These are phyloP conservation scores for Fusarium sp. DNA, from an alignment of 2,329 filamentous ascomycete species.

Conservation along the genomic window DNA sequence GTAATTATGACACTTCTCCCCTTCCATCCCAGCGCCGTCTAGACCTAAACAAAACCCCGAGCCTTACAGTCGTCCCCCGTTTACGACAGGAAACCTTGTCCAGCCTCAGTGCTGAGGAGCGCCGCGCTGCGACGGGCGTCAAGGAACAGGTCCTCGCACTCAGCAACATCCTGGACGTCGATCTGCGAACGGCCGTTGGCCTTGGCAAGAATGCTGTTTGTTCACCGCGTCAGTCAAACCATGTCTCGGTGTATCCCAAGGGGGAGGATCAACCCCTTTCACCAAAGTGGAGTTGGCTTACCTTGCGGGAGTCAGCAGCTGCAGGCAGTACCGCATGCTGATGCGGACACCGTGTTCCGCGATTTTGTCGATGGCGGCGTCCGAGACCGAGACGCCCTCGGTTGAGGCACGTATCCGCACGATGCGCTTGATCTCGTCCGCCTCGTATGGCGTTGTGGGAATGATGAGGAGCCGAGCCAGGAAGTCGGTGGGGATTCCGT, in stretches of 20 bases:
- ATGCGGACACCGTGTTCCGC: constrained; percentile 86
- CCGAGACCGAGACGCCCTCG: constrained; percentile 79
- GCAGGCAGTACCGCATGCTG: constrained; percentile 90
- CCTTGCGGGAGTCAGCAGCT: constrained; percentile 86
- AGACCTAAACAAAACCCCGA: constrained; percentile 21
- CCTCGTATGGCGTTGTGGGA: constrained; percentile 87
- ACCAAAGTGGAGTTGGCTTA: constrained; percentile 47
- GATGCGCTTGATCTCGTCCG: constrained; percentile 91
- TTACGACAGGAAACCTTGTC: constrained; percentile 70
- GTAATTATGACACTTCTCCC: constrained; percentile 44
- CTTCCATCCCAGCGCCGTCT: constrained; percentile 36
- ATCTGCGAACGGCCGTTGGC: constrained; percentile 81
- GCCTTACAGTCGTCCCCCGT: constrained; percentile 13
- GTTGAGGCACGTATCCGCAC: constrained; percentile 83
- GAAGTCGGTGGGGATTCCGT: constrained; percentile 94
- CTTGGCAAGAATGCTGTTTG: constrained; percentile 79
- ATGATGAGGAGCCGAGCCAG: constrained; percentile 94
- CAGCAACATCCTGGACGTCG: constrained; percentile 76
- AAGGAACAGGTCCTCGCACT: constrained; percentile 85
- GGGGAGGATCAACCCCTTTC: constrained; percentile 31
- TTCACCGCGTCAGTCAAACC: constrained; percentile 45
- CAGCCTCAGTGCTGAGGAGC: constrained; percentile 69
- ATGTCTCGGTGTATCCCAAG: constrained; percentile 42
- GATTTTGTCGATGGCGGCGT: constrained; percentile 86
- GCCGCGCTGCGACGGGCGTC: constrained; percentile 80